Conservation (phyloP, 2,329 filamentous ascomycete species). For the Hirsutella minnesotensis region DNA sequence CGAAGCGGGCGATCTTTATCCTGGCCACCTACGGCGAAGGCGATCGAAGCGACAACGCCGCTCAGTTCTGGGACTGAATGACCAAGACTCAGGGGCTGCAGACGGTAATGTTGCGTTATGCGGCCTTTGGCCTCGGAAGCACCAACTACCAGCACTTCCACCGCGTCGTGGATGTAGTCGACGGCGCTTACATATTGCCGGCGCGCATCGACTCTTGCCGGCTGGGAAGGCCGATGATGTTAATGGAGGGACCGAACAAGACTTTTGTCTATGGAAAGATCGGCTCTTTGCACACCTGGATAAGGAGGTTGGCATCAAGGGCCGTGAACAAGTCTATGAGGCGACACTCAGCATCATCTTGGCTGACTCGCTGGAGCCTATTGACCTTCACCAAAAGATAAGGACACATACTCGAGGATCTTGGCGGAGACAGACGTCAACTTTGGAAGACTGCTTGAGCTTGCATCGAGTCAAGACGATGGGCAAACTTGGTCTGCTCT, state of each 20-base stretch:
- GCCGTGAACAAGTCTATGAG: too few species aligned
- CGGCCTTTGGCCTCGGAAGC: slow-evolving; percentile 26
- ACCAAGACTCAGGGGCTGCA: slow-evolving; percentile 7
- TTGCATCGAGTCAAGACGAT: slow-evolving; percentile 3
- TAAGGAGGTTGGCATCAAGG: too few species aligned
- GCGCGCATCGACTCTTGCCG: slow-evolving; percentile 14
- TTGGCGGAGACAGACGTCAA: slow-evolving; percentile 22
- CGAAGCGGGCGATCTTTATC: slow-evolving; percentile 21
- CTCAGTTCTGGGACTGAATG: slow-evolving; percentile 17
- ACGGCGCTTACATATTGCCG: slow-evolving; percentile 10
- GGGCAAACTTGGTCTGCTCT: slow-evolving; percentile 10
- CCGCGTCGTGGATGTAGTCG: slow-evolving; percentile 18
- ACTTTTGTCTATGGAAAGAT: slow-evolving; percentile 24
- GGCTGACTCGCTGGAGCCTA: too few species aligned
- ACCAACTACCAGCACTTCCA: slow-evolving; percentile 27
- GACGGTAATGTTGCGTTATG: slow-evolving; percentile 16
- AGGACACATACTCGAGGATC: slow-evolving; percentile 16
- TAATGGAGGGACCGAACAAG: slow-evolving; percentile 19
- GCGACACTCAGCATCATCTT: too few species aligned
- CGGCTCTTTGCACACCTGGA: too few species aligned
- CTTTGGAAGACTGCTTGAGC: slow-evolving; percentile 12
- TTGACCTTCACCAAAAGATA: not conserved
- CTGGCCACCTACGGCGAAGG: slow-evolving; percentile 28
- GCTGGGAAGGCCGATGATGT: slow-evolving; percentile 21
- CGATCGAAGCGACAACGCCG: slow-evolving; percentile 26